Base-by-base conservation (phyloP, 331 rosid species). In the Dryas integrifolia region DNA sequence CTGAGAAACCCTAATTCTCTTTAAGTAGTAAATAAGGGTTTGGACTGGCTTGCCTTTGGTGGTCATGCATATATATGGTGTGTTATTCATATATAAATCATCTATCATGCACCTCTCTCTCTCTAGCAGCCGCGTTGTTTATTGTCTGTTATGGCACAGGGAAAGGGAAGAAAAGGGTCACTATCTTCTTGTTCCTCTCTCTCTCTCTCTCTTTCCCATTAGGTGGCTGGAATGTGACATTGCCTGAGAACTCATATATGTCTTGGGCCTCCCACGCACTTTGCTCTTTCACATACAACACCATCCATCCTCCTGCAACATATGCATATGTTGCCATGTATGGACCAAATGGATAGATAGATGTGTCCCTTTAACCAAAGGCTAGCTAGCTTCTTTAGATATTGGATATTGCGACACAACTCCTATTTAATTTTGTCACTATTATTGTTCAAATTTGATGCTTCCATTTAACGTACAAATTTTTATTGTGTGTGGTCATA, bases 211-310 rank as follows among this genome's bases (percentile, higher is more conserved):
- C 69, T 84, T 74, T 76, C 80, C 78, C 83, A 79, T 78, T 76
- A 75, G 80, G 83, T 84, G 86, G 74, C 83, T 53, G 77, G 84
- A 81, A 70, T 61, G 51, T 65, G 84, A 81, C 88, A 35, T 81
- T 65, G 66, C 72, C 82, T 78, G 51, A 69, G 75, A 76, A 75
- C 76, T 81, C 73, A 30, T 30, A 46, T 67, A 66, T 70, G 76
- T 77, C 60, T 71, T 58, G 72, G 85, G 73, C 75, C 79, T 84
- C 70, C 57, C 61, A 62, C 47, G 47, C 55, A 15, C 62, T 69
- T 51, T 6, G 55, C 76, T 63, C 76, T 69, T 47, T 47, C 76
- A 58, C 24, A 50, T 13, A 41, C 48, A 51, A 47, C 47, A 26
- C 14, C 52, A 51, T 40, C 71, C 55, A 18, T 76, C 55, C 74